phyloP scores from a whole-genome alignment of 495 filamentous ascomycete genomes.

The Daldinia decipiens region DNA sequence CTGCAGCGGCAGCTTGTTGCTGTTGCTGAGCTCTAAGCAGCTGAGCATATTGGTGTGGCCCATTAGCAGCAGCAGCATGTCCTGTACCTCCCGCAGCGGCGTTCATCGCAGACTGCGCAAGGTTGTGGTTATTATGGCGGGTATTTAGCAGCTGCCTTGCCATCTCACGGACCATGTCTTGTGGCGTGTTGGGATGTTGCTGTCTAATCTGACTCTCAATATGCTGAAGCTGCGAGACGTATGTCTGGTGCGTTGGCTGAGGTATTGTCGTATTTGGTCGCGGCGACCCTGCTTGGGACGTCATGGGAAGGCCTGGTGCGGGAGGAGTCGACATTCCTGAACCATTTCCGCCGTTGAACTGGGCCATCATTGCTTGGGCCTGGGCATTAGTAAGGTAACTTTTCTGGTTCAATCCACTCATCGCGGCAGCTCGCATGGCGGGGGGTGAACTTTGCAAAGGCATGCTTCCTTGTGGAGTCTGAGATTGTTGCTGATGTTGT shows the following conservation, averaged over 20 bases:
- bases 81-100: conserved; percentile 66
- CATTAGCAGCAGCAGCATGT: conserved; percentile 49
- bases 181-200: conserved; percentile 47
- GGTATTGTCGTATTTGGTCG: conserved; percentile 49
- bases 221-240: conserved; percentile 56
- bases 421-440: conserved; percentile 57
- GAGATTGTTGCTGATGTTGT: conserved; percentile 48
- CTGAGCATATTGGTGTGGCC: conserved; percentile 76
- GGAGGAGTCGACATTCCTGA: conserved; percentile 55
- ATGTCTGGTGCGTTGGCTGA: conserved; percentile 45
- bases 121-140: conserved; percentile 48
- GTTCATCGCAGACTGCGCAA: conserved; percentile 71
- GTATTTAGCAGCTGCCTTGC: conserved; percentile 41
- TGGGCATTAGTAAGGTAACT: conserved; percentile 57
- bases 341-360: conserved; percentile 52
- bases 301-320: conserved; percentile 50
- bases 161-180: conserved; percentile 51
- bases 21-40: conserved; percentile 77
- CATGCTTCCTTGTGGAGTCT: conserved; percentile 47
- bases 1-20: conserved; percentile 48
- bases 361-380: conserved; percentile 56
- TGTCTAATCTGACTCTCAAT: conserved; percentile 52
- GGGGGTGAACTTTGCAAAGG: conserved; percentile 53
- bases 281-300: conserved; percentile 51
- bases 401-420: conserved; percentile 63